phyloP scores from a whole-genome alignment of 2,329 filamentous ascomycete species.

The Metarhizium guizhouense region DNA sequence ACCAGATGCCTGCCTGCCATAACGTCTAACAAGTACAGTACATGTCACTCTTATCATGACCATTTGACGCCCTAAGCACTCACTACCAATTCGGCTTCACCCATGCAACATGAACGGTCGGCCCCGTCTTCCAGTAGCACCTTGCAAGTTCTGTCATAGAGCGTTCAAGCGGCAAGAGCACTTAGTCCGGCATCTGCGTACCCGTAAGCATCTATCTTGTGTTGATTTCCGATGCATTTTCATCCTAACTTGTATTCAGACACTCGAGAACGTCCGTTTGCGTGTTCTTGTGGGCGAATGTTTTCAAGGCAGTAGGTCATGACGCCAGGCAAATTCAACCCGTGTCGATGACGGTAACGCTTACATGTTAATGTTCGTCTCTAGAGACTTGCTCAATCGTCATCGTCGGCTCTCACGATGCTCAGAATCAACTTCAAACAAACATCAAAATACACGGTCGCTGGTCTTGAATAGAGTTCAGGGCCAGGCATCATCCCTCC shows the following conservation, averaged over 20 bases:
- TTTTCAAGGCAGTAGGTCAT: slow-evolving; percentile 21
- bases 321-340: background rate
- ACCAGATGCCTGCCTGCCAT: too few relatives aligned
- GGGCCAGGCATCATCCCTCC: background rate
- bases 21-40: too few relatives aligned
- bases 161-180: slow-evolving; percentile 24
- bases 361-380: background rate
- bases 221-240: too few relatives aligned
- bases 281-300: slow-evolving; percentile 18
- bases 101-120: slow-evolving; percentile 8
- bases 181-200: slow-evolving; percentile 21
- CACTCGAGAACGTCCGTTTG: slow-evolving; percentile 23
- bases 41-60: background rate
- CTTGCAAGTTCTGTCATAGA: slow-evolving; percentile 21
- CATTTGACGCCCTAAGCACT: background rate
- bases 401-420: slow-evolving; percentile 8
- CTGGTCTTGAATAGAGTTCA: background rate
- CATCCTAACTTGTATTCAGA: slow-evolving; percentile 7
- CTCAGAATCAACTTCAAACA: background rate
- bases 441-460: too few relatives aligned
- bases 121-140: slow-evolving; percentile 10
- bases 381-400: slow-evolving; percentile 9
- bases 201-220: slow-evolving; percentile 11
- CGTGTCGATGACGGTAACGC: background rate
- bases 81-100: background rate